Base-by-base conservation (phyloP, 305 asterid genomes). In the Fraxinus paxiana region DNA sequence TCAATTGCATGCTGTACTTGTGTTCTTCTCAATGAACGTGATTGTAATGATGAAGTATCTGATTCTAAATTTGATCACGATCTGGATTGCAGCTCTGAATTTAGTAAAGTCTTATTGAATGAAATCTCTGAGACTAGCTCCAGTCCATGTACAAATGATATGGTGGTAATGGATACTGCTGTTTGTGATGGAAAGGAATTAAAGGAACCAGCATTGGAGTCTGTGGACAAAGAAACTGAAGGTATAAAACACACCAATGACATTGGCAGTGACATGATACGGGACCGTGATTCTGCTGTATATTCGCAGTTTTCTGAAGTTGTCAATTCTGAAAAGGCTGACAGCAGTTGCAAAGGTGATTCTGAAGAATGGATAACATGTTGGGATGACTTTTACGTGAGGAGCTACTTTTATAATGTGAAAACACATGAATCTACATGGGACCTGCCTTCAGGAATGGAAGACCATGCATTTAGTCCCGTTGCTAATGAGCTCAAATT, bases 401-500 rank as follows among this genome's bases (percentile, higher is more conserved):
- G 90, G 77, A 82, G 87, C 43, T 95, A 88, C 92, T 92, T 84
- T 76, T 90, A 87, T 82, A 92, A 95, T 82, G 81, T 75, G 72
- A 82, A 80, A 59, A 90, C 91, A 2, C 82, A 87, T 63, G 98
- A 88, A 82, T 92, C 94, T 33, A 90, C 92, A 8, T 95, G 99
- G 99, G 95, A 93, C 78, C 95, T 88, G 51, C 98, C 98, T 37
- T 76, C 76, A 17, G 97, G 90, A 71, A 85, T 86, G 90, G 92
- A 88, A n/a, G 83, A 85, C 80, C 69, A 85, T 56, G 88, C 79
- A 46, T 73, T 30, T 84, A 79, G 80, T 61, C 72, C 30, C 48
- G 67, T 78, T 38, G 76, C 76, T 65, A 81, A 83, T 51, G 88
- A 79, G 80, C 31, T 80, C 43, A 75, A 79, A 24, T 79, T 46